Evolutionary conservation across 1,284 basidiomycete species (phyloP).

Genomic region (Ceratobasidium sp.): DNA sequence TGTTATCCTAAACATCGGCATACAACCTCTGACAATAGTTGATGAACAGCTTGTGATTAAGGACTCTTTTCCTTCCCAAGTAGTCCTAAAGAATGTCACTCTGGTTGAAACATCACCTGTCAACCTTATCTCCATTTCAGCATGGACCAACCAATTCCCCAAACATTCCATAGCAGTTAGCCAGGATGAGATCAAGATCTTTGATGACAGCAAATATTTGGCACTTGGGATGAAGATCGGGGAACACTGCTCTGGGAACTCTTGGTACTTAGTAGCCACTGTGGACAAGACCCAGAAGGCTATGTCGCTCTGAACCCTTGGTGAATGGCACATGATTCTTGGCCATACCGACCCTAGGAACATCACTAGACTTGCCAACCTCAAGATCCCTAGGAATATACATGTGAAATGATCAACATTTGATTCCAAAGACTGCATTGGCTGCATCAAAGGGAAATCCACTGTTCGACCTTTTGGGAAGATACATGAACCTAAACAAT

Average conservation of each 20-base stretch:
- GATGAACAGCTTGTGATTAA: too few species aligned
- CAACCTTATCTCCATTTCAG: constrained; percentile 9
- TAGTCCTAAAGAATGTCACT: neutral
- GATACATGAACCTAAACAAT: neutral
- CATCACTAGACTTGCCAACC: neutral
- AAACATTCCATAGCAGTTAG: neutral
- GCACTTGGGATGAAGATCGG: neutral
- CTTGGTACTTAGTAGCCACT: constrained; percentile 6
- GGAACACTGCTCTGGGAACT: neutral
- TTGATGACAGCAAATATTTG: neutral
- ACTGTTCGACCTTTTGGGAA: neutral
- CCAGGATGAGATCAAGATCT: too few species aligned
- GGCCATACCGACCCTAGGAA: neutral
- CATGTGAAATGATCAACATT: neutral
- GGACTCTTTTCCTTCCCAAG: too few species aligned
- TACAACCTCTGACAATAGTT: too few species aligned
- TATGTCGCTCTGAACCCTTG: neutral
- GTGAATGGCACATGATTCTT: constrained; percentile 1
- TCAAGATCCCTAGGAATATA: neutral
- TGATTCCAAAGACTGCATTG: neutral
- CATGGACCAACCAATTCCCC: constrained; percentile 5
- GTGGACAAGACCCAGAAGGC: too few species aligned
- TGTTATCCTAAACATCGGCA: neutral
- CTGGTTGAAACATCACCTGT: neutral
- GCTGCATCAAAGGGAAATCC: neutral